Evolutionary conservation across 2,329 filamentous ascomycete genomes (phyloP).

Genomic region (Nemania sp.): DNA sequence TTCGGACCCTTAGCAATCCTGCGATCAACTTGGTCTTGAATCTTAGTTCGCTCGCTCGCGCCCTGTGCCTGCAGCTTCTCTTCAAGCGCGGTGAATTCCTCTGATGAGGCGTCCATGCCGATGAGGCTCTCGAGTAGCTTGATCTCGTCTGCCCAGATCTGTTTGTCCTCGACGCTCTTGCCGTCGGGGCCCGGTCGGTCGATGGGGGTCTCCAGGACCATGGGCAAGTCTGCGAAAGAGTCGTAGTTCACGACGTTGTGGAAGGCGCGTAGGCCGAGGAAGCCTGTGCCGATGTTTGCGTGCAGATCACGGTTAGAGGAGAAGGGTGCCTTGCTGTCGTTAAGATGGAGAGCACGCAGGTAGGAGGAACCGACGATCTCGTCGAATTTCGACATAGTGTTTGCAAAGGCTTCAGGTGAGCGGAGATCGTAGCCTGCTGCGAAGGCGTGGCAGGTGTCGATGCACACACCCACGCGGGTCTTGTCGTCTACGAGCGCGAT

Average conservation of each 20-base stretch:
- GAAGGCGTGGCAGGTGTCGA: slow-evolving; percentile 97
- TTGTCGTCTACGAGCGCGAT: slow-evolving; percentile 86
- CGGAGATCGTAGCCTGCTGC: slow-evolving; percentile 93
- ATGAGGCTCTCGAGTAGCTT: slow-evolving; percentile 91
- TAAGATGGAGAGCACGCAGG: slow-evolving; percentile 88
- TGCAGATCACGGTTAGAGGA: slow-evolving; percentile 87
- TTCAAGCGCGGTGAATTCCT: slow-evolving; percentile 77
- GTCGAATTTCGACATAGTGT: slow-evolving; percentile 82
- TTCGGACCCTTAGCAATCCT: slow-evolving; percentile 72
- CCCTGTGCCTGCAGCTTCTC: slow-evolving; percentile 75
- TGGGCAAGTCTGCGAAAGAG: slow-evolving; percentile 81
- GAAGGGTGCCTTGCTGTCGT: slow-evolving; percentile 94
- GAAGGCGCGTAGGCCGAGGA: slow-evolving; percentile 89
- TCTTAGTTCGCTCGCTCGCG: slow-evolving; percentile 75
- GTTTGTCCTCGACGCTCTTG: slow-evolving; percentile 79
- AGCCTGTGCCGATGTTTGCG: slow-evolving; percentile 96
- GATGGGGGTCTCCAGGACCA: slow-evolving; percentile 97
- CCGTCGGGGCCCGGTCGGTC: slow-evolving; percentile 75
- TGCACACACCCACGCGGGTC: slow-evolving; percentile 87
- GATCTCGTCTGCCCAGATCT: slow-evolving; percentile 92
- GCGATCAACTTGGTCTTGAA: slow-evolving; percentile 82
- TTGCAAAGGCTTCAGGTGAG: slow-evolving; percentile 76
- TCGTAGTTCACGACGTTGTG: slow-evolving; percentile 89
- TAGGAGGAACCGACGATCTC: slow-evolving; percentile 80
- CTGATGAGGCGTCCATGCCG: slow-evolving; percentile 81